These are phyloP conservation scores for Citrus reticulata DNA, from an alignment of 345 rosid genomes.

Conservation along the genomic window DNA sequence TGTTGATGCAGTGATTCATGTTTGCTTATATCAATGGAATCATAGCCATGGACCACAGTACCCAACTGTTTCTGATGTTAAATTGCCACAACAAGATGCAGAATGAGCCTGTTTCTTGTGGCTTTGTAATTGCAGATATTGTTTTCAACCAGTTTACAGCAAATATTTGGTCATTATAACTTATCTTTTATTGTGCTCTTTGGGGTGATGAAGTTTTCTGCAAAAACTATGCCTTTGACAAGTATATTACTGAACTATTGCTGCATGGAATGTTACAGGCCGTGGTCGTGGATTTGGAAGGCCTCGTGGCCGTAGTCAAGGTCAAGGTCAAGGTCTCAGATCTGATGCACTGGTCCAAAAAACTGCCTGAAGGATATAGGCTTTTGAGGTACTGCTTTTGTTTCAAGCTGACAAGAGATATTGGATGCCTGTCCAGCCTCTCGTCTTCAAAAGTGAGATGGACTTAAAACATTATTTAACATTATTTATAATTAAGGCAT, in stretches of 20 bases:
- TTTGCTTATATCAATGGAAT: not conserved
- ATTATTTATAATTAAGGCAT: not conserved
- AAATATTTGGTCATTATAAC: not conserved
- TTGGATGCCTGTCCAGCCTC: conserved; percentile 5
- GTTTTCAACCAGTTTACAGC: not conserved
- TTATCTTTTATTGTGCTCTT: not conserved
- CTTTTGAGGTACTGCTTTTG: not conserved
- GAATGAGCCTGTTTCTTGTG: not conserved
- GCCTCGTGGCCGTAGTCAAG: conserved; percentile 4
- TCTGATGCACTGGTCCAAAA: conserved; percentile 7
- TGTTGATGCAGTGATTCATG: not conserved
- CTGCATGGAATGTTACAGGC: conserved; percentile 2
- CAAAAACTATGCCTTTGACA: not conserved
- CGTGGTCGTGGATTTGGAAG: conserved; percentile 26
- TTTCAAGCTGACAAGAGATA: not conserved
- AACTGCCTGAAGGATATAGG: conserved; percentile 6
- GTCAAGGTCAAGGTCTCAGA: conserved; percentile 8
- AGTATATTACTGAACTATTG: not conserved
- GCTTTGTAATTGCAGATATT: not conserved
- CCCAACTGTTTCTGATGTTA: not conserved
- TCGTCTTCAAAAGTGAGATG: not conserved
- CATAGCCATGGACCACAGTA: not conserved
- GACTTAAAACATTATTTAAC: not conserved
- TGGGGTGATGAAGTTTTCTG: not conserved
- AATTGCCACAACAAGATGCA: not conserved